Evolutionary conservation across 129 eudicot genomes (phyloP), one percentile per base, ranked within the genome.

Genomic region (Rutidosis leptorrhynchoides): DNA sequence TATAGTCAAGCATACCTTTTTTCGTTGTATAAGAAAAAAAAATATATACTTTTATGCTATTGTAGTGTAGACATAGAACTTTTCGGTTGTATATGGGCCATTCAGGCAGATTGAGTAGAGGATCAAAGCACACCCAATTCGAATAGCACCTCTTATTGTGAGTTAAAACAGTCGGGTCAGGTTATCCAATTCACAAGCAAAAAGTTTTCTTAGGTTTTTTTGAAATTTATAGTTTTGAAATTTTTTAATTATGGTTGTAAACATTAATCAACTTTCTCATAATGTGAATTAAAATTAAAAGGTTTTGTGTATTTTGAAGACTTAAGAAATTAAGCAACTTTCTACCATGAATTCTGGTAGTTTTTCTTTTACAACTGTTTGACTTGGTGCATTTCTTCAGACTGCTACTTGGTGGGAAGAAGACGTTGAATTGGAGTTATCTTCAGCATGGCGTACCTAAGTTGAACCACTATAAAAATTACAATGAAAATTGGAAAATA

Each of bases 341-440:
- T 42, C 6, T 21, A 42, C n/a, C n/a, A n/a, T n/a, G n/a, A n/a
- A n/a, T n/a, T n/a, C n/a, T n/a, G n/a, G n/a, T n/a, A n/a, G n/a
- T n/a, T n/a, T n/a, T n/a, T n/a, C n/a, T n/a, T n/a, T n/a, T n/a
- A n/a, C n/a, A n/a, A n/a, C n/a, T n/a, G n/a, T n/a, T n/a, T n/a
- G n/a, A n/a, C n/a, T n/a, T n/a, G n/a, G n/a, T n/a, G n/a, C 40
- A 5, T 23, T 43, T 67, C 17, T 78, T 73, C 89, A 93, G 96
- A 83, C 56, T 24, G 78, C 90, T 16, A 93, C 99, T 29, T 93
- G 99, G 99, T 93, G 96, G 96, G 99, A 93, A 74, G 96, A 89
- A 78, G 95, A 84, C 5, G 80, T 82, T 17, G 99, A 88, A 0
- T 55, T 83, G 73, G 99, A 93, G 72, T 58, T 80, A 56, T 87